phyloP scores from a whole-genome alignment of 2,329 filamentous ascomycete species.

The Ophiognomonia clavigignenti-juglandacearum region DNA sequence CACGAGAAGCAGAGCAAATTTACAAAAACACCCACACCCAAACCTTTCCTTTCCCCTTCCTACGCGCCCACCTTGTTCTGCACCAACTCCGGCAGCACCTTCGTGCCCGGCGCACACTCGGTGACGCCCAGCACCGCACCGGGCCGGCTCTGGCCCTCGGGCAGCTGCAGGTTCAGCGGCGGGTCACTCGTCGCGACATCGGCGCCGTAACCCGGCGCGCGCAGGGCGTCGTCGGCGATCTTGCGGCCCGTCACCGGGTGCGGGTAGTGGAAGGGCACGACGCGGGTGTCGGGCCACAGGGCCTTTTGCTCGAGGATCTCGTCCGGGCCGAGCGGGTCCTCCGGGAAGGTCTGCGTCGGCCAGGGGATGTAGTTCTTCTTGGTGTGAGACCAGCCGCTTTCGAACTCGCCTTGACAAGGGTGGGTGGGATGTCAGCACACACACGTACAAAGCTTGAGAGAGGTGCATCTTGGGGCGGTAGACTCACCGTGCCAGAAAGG shows the following conservation, averaged over 20 bases:
- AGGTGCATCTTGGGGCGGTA: too few species aligned
- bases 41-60: too few species aligned
- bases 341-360: conserved; percentile 41
- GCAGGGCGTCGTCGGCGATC: conserved; percentile 40
- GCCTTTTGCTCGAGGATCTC: conserved; percentile 48
- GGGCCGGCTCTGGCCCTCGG: conserved; percentile 29
- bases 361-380: conserved; percentile 49
- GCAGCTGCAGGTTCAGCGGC: conserved; percentile 35
- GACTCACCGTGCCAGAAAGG: conserved; percentile 46
- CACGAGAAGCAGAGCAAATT: too few species aligned
- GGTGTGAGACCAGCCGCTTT: conserved; percentile 49
- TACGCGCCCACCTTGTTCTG: conserved; percentile 24
- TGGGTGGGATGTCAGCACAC: not conserved
- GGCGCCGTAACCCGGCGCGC: conserved; percentile 40
- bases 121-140: conserved; percentile 24
- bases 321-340: conserved; percentile 46
- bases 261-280: conserved; percentile 48
- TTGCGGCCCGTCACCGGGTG: conserved; percentile 44
- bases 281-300: conserved; percentile 52
- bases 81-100: conserved; percentile 31
- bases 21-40: too few species aligned
- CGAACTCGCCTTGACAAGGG: conserved; percentile 34
- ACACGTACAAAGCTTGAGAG: not conserved
- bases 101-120: conserved; percentile 26
- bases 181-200: conserved; percentile 34